Conservation (phyloP, 331 rosid genomes). For the Pyrus hybrid region DNA sequence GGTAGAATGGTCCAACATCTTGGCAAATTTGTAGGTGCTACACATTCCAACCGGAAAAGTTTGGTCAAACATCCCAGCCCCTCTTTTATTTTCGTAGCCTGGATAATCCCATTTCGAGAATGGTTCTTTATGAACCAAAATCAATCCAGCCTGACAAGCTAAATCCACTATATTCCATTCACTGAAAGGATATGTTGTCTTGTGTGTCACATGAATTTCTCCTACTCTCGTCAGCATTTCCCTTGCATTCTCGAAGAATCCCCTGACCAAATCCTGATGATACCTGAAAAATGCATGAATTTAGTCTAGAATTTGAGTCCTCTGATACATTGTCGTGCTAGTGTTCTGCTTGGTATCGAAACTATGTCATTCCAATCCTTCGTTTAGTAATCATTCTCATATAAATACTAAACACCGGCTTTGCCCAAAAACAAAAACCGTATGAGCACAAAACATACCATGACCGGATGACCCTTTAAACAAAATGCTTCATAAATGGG, state of each 20-base stretch:
- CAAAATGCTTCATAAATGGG: background rate
- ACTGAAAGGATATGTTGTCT: conserved; percentile 16
- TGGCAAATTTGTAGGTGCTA: conserved; percentile 12
- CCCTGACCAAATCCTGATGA: conserved; percentile 11
- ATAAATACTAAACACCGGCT: too few relatives aligned
- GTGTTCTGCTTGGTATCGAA: background rate
- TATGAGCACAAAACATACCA: background rate
- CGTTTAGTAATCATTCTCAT: background rate
- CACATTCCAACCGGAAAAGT: conserved; percentile 11
- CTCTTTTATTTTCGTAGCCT: conserved; percentile 24
- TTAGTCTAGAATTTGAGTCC: background rate
- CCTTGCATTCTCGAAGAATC: conserved; percentile 5
- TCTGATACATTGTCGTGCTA: background rate
- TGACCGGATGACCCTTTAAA: background rate
- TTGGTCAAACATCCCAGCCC: background rate
- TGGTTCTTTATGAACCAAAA: background rate
- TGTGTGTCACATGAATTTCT: conserved; percentile 35
- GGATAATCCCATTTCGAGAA: conserved; percentile 8
- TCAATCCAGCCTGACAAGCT: background rate
- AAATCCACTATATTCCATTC: conserved; percentile 19
- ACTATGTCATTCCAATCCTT: background rate
- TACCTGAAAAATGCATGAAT: conserved; percentile 5
- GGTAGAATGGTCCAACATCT: background rate
- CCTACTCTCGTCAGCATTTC: conserved; percentile 1
- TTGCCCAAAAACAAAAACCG: background rate